Evolutionary conservation across 345 rosid species (phyloP).

Genomic region (Litchi chinensis): DNA sequence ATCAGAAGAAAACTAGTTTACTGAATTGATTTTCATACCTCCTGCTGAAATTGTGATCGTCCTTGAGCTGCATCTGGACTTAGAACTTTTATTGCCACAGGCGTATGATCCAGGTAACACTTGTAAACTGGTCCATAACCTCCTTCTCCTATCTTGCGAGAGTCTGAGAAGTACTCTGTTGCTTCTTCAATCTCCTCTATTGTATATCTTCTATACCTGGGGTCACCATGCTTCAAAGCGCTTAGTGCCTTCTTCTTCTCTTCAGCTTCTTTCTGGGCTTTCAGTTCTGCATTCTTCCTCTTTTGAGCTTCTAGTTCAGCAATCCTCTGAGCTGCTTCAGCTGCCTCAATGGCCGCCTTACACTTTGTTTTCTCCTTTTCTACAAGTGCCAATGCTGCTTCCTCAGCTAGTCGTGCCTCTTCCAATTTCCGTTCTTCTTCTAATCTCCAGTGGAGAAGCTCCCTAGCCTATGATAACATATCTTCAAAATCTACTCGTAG

Average conservation of each 20-base stretch:
- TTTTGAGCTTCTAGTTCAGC: constrained; percentile 64
- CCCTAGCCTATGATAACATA: constrained; percentile 44
- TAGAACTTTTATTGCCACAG: constrained; percentile 81
- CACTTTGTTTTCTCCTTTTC: constrained; percentile 67
- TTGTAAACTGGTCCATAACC: constrained; percentile 92
- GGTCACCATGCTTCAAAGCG: constrained; percentile 29
- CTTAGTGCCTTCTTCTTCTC: constrained; percentile 33
- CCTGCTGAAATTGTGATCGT: constrained; percentile 78
- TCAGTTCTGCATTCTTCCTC: constrained; percentile 52
- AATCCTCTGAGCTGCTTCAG: constrained; percentile 52
- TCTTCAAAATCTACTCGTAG: not conserved
- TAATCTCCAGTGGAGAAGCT: constrained; percentile 60
- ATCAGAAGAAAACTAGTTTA: not conserved
- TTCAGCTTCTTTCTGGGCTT: constrained; percentile 33
- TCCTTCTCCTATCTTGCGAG: constrained; percentile 88
- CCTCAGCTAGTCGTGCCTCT: constrained; percentile 56
- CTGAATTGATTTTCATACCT: constrained; percentile 33
- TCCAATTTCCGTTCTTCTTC: constrained; percentile 52
- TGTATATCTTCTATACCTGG: constrained; percentile 58
- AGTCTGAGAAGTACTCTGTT: constrained; percentile 49
- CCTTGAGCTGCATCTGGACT: constrained; percentile 92
- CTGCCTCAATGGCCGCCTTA: constrained; percentile 61
- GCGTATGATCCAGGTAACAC: constrained; percentile 64
- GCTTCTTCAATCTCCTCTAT: constrained; percentile 85
- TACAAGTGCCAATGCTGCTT: constrained; percentile 56